Base-by-base conservation (phyloP, 1,284 basidiomycete genomes). In the Fistulinella cinereoalba region DNA sequence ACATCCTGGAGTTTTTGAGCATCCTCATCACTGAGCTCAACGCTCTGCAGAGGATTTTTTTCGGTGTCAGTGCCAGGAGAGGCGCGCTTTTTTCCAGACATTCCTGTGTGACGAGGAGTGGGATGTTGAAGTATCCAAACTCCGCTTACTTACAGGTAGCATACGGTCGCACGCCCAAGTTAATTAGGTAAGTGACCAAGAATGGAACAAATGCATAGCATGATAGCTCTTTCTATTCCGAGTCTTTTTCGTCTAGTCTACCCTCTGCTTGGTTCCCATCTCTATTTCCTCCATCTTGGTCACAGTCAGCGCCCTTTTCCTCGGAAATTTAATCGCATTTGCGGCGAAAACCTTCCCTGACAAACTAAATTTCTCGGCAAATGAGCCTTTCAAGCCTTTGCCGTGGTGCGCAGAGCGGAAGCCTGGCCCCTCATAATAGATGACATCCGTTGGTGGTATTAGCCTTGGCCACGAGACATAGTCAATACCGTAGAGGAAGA, bases 401-500 rank as follows among this genome's bases (percentile, higher is more conserved):
- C 95, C 95, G 55, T 86, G 80, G 49, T 81, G 75, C 15, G 72
- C 82, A 19, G 85, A 87, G 51, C 85, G 83, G 75, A 79, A 94
- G 27, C 93, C 94, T 44, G 90, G 90, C 34, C 93, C 93, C 42
- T 77, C 76, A 70, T 95, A 98, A 63, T 85, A 83, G 44, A 97
- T 86, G 46, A 88, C 76, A 51, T 94, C 90, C 46, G 85, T 84
- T 11, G 88, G 84, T 3, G 92, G 87, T 55, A 88, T 81, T 46
- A 99, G 79, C 19, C 88, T 83, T n/a, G 96, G 97, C 88, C 92
- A 96, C 19, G 90, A 83, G 51, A 99, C 94, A 64, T 95, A 97
- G 54, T 87, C 80, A 55, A 92, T 80, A 33, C 88, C 87, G 63
- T 96, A 83, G 36, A 83, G 71, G 68, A 88, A 64, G 57, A 96